Evolutionary conservation across 257 asterid genomes (phyloP), one percentile per base, ranked within the genome.

Genomic region (Rhazya stricta): DNA sequence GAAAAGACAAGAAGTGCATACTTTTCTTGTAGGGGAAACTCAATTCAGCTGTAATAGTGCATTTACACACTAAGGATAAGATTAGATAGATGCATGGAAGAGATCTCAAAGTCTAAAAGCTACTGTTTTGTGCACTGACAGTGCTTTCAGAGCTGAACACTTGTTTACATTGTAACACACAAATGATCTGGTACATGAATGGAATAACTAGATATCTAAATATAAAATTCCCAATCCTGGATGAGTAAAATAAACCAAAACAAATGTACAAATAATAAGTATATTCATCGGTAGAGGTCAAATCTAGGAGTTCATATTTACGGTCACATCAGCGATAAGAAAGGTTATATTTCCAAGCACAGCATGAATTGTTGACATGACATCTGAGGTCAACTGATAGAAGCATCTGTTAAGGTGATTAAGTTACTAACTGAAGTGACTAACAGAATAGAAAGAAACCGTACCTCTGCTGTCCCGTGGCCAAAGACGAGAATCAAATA

Each of bases 401-500:
- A 54, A 69, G 68, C 25, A 45, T 43, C 66, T 4, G 32, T 11
- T 34, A 27, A 32, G 11, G 1, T 43, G 73, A 50, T 65, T 18
- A 69, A 69, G n/a, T 42, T 69, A 21, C 30, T 16, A 54, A 54
- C 54, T 53, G 37, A 6, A 46, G 71, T 45, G 15, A 50, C 48
- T 50, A 54, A 48, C 41, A 50, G 21, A 45, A 66, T 9, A 41
- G 73, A 29, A 36, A 32, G n/a, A 75, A 43, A 77, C 68, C 85
- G 72, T 86, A 92, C 99, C 99, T 95, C 98, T 41, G 88, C 39
- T 56, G 96, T 89, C 77, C 98, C 98, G 86, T 95, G 90, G 80
- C 97, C 97, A 81, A 91, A 95, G 76, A 76, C 83, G 51, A 92
- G 89, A 79, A 93, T 86, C 83, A 92, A 85, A 82, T 88, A 85